Conservation (phyloP, 805 yeast genomes). For the Wickerhamomyces pijperi region DNA sequence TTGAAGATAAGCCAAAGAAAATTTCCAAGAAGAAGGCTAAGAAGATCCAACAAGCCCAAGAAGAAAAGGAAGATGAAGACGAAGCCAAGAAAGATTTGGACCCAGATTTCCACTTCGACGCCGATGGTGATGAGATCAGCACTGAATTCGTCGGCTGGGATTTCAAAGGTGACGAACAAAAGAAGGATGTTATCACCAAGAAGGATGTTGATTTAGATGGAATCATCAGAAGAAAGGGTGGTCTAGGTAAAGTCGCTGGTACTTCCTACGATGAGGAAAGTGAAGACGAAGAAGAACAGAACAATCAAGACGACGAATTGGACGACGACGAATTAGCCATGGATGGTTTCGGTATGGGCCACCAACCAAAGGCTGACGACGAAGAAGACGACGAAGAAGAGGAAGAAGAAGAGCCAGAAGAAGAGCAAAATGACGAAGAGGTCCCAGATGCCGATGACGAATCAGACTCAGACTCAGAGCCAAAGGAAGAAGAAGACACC, state of each 20-base stretch:
- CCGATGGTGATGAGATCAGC: constrained; percentile 44
- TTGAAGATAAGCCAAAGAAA: constrained; percentile 9
- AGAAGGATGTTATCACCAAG: constrained; percentile 14
- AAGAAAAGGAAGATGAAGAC: constrained; percentile 21
- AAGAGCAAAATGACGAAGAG: constrained; percentile 16
- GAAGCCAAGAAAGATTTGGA: constrained; percentile 47
- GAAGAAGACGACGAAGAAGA: constrained; percentile 24
- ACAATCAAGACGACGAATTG: constrained; percentile 20
- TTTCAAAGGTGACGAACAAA: constrained; percentile 40
- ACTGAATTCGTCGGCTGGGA: constrained; percentile 73
- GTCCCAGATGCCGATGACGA: constrained; percentile 13
- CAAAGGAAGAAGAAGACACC: constrained; percentile 42
- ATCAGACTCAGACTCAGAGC: constrained; percentile 24
- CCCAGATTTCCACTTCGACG: constrained; percentile 61
- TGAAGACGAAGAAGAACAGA: constrained; percentile 24
- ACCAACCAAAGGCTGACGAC: constrained; percentile 18
- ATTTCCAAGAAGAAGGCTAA: constrained; percentile 16
- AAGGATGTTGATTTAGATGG: constrained; percentile 79
- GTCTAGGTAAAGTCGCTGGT: constrained; percentile 46
- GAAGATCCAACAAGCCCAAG: constrained; percentile 15
- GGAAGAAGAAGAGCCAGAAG: constrained; percentile 23
- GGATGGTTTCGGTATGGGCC: constrained; percentile 34
- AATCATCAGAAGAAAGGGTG: constrained; percentile 81
- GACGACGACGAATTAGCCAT: constrained; percentile 31
- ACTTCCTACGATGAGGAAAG: constrained; percentile 26